A percentile compares a stretch with the other conserved stretches of the same genome.
Conservation (phyloP, 805 yeast species). For the Scheffersomyces lignosus region DNA sequence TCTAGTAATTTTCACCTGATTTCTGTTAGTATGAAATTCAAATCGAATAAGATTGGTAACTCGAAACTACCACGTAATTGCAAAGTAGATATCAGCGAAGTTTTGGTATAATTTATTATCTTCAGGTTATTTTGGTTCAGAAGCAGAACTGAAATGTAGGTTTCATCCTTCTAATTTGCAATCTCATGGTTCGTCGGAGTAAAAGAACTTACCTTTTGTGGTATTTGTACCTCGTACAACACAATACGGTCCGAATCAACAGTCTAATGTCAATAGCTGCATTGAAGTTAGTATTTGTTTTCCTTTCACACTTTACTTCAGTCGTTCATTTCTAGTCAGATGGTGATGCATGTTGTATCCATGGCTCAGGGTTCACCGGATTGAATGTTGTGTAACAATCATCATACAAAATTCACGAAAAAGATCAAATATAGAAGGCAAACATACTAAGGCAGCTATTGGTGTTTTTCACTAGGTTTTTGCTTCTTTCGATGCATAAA, state of each 20-base stretch:
- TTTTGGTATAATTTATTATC: constrained; percentile 73
- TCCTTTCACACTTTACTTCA: too few species aligned
- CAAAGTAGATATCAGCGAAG: constrained; percentile 50
- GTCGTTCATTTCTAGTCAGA: too few species aligned
- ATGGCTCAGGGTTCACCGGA: constrained; percentile 73
- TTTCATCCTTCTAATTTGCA: constrained; percentile 68
- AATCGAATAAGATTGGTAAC: too few species aligned
- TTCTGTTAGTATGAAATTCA: background rate
- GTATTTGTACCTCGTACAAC: too few species aligned
- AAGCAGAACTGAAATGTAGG: constrained; percentile 89
- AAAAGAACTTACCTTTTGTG: too few species aligned
- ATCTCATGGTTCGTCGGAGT: too few species aligned
- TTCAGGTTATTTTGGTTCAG: constrained; percentile 76
- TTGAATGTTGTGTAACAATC: constrained; percentile 19
- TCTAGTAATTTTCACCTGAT: too few species aligned
- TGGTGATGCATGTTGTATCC: constrained; percentile 97
- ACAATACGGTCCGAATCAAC: constrained; percentile 2
- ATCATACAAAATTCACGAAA: constrained; percentile 9
- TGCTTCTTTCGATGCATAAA: too few species aligned
- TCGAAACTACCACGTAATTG: too few species aligned
- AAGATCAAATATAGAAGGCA: background rate
- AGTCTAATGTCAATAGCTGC: constrained; percentile 1
- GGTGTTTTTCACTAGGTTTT: too few species aligned
- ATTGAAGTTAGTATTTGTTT: too few species aligned
- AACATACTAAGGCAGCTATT: too few species aligned